Conservation (phyloP, 352 stramenopile genomes). For the Phytophthora palmivora region DNA sequence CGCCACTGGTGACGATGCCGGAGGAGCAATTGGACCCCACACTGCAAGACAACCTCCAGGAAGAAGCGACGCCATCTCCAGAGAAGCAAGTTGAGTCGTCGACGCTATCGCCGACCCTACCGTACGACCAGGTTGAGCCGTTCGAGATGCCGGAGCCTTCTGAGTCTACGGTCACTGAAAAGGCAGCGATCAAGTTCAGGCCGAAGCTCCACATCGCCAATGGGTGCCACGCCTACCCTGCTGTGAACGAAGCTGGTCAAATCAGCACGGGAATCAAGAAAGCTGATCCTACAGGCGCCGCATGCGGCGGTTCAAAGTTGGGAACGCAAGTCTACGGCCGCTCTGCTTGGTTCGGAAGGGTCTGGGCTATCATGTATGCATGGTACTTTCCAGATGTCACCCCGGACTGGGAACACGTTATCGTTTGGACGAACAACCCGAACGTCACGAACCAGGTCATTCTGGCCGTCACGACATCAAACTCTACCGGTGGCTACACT, state of each 20-base stretch:
- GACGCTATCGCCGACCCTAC: slow-evolving; percentile 8
- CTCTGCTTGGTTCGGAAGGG: slow-evolving; percentile 23
- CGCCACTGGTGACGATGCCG: slow-evolving; percentile 14
- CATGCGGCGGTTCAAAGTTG: slow-evolving; percentile 7
- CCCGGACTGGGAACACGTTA: slow-evolving; percentile 21
- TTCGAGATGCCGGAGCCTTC: slow-evolving; percentile 17
- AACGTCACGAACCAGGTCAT: slow-evolving; percentile 21
- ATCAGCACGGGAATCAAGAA: slow-evolving; percentile 16
- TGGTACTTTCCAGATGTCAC: slow-evolving; percentile 18
- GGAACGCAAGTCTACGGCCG: slow-evolving; percentile 28
- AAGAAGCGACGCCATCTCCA: slow-evolving; percentile 3
- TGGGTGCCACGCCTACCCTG: slow-evolving; percentile 26
- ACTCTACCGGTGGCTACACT: neutral
- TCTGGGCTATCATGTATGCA: slow-evolving; percentile 31
- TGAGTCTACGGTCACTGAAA: slow-evolving; percentile 12
- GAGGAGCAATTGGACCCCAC: slow-evolving; percentile 12
- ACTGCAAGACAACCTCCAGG: slow-evolving; percentile 1
- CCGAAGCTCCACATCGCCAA: slow-evolving; percentile 14
- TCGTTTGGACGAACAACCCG: slow-evolving; percentile 30
- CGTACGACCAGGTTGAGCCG: slow-evolving; percentile 14
- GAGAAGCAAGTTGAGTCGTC: neutral
- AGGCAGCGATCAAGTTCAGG: slow-evolving; percentile 23
- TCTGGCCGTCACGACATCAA: slow-evolving; percentile 18
- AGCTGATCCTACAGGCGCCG: slow-evolving; percentile 2
- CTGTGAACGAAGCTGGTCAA: slow-evolving; percentile 21